Evolutionary conservation across 768 basidiomycete genomes (phyloP).

Genomic region (Symmetrospora coprosmae): DNA sequence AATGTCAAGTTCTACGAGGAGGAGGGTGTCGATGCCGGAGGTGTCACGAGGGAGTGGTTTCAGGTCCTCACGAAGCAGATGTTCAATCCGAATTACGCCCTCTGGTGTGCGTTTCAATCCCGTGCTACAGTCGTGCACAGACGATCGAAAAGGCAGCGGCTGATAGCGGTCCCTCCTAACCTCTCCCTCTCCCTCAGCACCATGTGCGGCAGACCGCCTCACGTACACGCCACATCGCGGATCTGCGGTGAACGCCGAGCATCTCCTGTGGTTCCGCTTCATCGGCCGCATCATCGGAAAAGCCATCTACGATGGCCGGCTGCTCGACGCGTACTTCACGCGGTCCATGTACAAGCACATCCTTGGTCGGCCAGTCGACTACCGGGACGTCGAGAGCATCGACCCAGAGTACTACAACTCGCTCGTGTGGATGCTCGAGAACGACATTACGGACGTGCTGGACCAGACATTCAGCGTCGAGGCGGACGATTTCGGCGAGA

Average conservation of each 20-base stretch:
- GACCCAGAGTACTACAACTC: constrained; percentile 98
- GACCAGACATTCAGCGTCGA: constrained; percentile 92
- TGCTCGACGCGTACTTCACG: constrained; percentile 95
- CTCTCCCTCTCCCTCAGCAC: not conserved
- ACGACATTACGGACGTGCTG: constrained; percentile 56
- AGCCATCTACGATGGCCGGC: constrained; percentile 87
- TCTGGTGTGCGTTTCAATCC: constrained; percentile 42
- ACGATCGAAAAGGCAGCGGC: not conserved
- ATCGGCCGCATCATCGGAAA: constrained; percentile 96
- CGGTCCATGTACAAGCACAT: constrained; percentile 91
- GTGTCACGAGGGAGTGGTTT: constrained; percentile 58
- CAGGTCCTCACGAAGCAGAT: constrained; percentile 93
- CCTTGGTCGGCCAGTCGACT: constrained; percentile 83
- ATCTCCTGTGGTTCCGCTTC: constrained; percentile 95
- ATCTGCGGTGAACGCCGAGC: constrained; percentile 86
- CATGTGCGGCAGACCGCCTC: constrained; percentile 57
- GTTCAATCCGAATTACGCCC: constrained; percentile 96
- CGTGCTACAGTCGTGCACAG: too few relatives aligned
- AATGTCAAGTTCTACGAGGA: constrained; percentile 87
- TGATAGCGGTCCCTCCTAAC: not conserved
- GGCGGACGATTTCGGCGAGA: constrained; percentile 92
- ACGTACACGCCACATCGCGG: constrained; percentile 93
- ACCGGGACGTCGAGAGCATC: constrained; percentile 90
- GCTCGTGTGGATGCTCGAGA: constrained; percentile 93
- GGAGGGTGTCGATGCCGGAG: constrained; percentile 95